Evolutionary conservation across 306 rosid species (phyloP).

Genomic region (Lotus japonicus): DNA sequence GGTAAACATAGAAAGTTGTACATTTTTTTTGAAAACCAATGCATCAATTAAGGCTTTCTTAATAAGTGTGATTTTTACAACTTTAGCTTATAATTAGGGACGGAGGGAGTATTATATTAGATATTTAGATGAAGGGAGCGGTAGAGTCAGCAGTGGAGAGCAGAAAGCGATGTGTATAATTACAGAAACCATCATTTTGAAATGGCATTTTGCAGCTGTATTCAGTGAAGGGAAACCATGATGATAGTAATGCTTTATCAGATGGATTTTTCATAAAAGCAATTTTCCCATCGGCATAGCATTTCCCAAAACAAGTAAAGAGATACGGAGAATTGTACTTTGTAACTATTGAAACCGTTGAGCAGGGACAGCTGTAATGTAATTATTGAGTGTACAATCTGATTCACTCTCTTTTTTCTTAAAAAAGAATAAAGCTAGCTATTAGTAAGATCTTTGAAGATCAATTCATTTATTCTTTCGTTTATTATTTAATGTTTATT

Average conservation of each 20-base stretch:
- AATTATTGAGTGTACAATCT: not conserved
- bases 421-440: too few relatives aligned
- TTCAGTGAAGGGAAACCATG: not conserved
- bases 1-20: too few relatives aligned
- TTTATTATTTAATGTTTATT: too few relatives aligned
- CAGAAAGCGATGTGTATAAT: constrained; percentile 23
- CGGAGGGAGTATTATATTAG: too few relatives aligned
- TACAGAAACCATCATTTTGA: constrained; percentile 2
- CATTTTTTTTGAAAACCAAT: too few relatives aligned
- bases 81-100: too few relatives aligned
- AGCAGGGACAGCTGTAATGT: constrained; percentile 28
- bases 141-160: constrained; percentile 9
- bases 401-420: not conserved
- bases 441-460: too few relatives aligned
- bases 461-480: too few relatives aligned
- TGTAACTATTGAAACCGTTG: constrained; percentile 22
- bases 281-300: not conserved
- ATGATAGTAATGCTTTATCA: not conserved
- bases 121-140: not conserved
- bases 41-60: too few relatives aligned
- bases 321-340: constrained; percentile 31
- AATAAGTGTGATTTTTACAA: too few relatives aligned
- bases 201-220: constrained; percentile 21
- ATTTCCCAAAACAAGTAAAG: constrained; percentile 1
- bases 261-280: not conserved